These are phyloP conservation scores for Fragaria iinumae DNA, from an alignment of 306 rosid genomes.

Conservation along the genomic window DNA sequence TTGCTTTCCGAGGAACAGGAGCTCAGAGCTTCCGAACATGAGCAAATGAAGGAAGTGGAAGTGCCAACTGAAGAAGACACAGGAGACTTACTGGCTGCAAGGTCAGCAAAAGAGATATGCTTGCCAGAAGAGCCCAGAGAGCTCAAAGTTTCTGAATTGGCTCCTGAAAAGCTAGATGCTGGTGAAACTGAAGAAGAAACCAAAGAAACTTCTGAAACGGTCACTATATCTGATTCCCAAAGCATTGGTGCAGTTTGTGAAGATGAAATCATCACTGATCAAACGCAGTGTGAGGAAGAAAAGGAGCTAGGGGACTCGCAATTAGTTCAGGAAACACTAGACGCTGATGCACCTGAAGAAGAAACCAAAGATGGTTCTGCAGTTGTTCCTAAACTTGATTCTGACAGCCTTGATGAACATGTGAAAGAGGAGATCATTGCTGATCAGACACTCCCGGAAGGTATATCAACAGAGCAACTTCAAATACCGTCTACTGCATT, in stretches of 20 bases:
- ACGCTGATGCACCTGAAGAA: neutral
- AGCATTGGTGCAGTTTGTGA: constrained; percentile 4
- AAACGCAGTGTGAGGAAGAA: constrained; percentile 6
- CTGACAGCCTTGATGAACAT: neutral
- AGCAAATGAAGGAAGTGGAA: constrained; percentile 10
- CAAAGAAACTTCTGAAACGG: constrained; percentile 11
- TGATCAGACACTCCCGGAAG: constrained; percentile 13
- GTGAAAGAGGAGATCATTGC: constrained; percentile 10
- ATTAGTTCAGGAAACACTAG: neutral
- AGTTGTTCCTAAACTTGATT: neutral
- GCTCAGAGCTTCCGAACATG: constrained; percentile 8
- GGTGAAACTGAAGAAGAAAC: constrained; percentile 23
- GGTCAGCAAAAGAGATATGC: constrained; percentile 17
- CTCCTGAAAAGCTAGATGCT: constrained; percentile 14
- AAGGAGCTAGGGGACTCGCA: neutral
- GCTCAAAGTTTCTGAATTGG: constrained; percentile 10
- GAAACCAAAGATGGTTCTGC: neutral
- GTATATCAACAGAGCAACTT: neutral
- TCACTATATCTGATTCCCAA: neutral
- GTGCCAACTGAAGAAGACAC: neutral
- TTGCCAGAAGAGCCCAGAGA: constrained; percentile 20
- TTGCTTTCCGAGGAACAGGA: constrained; percentile 7
- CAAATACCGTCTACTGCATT: constrained; percentile 3
- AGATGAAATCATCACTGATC: constrained; percentile 12
- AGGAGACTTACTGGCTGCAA: neutral